These are phyloP conservation scores for Sugiyamaella smithiae DNA, from an alignment of 805 yeast genomes.

Conservation along the genomic window DNA sequence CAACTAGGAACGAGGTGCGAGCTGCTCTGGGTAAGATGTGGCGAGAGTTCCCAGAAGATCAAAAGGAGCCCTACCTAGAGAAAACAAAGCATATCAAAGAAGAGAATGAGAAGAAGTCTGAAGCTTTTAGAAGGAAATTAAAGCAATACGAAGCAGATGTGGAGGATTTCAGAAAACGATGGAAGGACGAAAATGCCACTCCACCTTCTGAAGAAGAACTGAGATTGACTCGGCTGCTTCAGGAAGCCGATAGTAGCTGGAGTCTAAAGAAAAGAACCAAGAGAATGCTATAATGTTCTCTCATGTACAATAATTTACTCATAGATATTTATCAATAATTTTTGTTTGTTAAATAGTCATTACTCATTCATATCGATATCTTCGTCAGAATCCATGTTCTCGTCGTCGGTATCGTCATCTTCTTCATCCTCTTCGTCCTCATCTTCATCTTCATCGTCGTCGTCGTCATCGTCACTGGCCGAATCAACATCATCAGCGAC, in stretches of 20 bases:
- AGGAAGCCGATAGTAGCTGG: constrained; percentile 12
- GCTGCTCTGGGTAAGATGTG: constrained; percentile 40
- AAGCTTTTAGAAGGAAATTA: constrained; percentile 32
- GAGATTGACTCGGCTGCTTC: constrained; percentile 21
- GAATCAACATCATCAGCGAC: constrained; percentile 55
- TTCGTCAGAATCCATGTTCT: constrained; percentile 14
- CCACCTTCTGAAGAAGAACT: constrained; percentile 30
- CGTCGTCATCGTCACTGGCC: constrained; percentile 45
- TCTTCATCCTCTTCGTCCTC: constrained; percentile 32
- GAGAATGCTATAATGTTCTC: background rate
- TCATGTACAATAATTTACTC: background rate
- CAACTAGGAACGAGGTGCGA: constrained; percentile 40
- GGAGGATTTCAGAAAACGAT: constrained; percentile 37
- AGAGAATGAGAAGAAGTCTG: constrained; percentile 33
- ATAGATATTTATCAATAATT: background rate
- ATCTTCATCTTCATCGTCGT: constrained; percentile 31
- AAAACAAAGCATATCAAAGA: constrained; percentile 35
- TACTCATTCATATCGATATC: constrained; percentile 3
- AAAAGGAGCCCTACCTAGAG: constrained; percentile 38
- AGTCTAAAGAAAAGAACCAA: background rate
- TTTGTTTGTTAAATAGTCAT: constrained; percentile 2
- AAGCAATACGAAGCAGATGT: constrained; percentile 38
- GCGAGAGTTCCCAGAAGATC: constrained; percentile 38
- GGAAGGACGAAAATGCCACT: constrained; percentile 38
- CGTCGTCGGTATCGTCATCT: constrained; percentile 28